Evolutionary conservation across 257 asterid species (phyloP), one percentile per base, ranked within the genome.

Genomic region (Primulina tabacum): DNA sequence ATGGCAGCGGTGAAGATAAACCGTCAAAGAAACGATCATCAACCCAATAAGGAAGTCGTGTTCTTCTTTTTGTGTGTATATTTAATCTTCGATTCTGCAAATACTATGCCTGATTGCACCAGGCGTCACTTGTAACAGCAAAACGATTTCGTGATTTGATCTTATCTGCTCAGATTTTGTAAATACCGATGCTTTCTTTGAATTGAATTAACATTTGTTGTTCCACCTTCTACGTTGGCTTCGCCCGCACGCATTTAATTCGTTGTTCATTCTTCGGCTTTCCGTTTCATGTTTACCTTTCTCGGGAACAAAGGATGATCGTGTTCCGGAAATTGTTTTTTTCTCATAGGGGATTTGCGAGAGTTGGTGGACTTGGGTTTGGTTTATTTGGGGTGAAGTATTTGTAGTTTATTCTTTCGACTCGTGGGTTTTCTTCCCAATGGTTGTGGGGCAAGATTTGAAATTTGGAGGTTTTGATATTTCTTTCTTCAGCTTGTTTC

Each of bases 401-500:
- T 69, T 8, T 32, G 40, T 35, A 7, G 40, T 6, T 35, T 67
- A 14, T 50, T 33, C 2, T 34, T 58, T 73, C n/a, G 30, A 32
- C 52, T 70, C 33, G 63, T 33, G 66, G 67, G 71, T 26, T 32
- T 73, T 59, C 0, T 20, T 16, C 56, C 18, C 4, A 40, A 10
- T 40, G 16, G 50, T 34, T 50, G 10, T 53, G 64, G 64, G 12
- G 16, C 20, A 47, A 47, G 56, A 47, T 47, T 53, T 38, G 47
- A 26, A 68, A 52, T 65, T 61, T n/a, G 34, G 77, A 76, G 82
- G 77, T 70, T 70, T 60, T 77, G 59, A 43, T 4, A 2, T 70
- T 30, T 20, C 59, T 26, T 52, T 72, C 38, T 52, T 60, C 24
- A 21, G 60, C n/a, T 12, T 43, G 43, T 3, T 17, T 61, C 43